These are phyloP conservation scores for Emergomyces pasteurianus DNA, from an alignment of 2,329 filamentous ascomycete genomes.

Conservation along the genomic window DNA sequence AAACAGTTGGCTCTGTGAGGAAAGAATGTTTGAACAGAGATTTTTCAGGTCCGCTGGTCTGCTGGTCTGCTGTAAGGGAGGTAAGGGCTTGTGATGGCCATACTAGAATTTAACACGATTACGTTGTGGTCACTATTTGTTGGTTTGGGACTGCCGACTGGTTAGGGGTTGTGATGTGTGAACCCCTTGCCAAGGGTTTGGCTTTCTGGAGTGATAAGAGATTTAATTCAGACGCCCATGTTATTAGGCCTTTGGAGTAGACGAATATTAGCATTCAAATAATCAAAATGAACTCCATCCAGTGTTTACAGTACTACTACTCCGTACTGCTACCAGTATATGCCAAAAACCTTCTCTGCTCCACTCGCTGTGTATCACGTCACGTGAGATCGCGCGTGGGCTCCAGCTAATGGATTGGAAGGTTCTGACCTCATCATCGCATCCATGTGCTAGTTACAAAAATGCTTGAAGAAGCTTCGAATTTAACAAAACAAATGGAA, in stretches of 20 bases:
- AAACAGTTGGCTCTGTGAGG: not conserved
- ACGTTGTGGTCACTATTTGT: no score
- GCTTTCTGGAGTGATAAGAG: no score
- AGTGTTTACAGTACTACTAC: not conserved
- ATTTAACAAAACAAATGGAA: not conserved
- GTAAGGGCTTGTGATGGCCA: not conserved
- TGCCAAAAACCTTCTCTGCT: no score
- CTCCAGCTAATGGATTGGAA: no score
- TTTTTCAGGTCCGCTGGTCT: no score
- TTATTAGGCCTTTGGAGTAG: not conserved
- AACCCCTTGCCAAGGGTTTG: no score
- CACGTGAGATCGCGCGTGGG: not conserved
- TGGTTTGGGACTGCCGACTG: no score
- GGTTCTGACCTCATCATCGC: not conserved
- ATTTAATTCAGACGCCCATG: no score
- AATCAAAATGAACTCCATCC: not conserved
- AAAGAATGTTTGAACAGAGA: not conserved
- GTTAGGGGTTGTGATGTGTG: no score
- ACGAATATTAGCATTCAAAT: not conserved
- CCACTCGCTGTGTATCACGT: no score
- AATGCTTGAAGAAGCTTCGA: not conserved
- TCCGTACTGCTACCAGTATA: no score
- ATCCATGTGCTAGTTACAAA: not conserved
- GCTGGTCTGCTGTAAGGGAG: not conserved
- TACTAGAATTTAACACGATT: not conserved